phyloP scores from a whole-genome alignment of 73 alveolate species.

The Symbiodinium natans region DNA sequence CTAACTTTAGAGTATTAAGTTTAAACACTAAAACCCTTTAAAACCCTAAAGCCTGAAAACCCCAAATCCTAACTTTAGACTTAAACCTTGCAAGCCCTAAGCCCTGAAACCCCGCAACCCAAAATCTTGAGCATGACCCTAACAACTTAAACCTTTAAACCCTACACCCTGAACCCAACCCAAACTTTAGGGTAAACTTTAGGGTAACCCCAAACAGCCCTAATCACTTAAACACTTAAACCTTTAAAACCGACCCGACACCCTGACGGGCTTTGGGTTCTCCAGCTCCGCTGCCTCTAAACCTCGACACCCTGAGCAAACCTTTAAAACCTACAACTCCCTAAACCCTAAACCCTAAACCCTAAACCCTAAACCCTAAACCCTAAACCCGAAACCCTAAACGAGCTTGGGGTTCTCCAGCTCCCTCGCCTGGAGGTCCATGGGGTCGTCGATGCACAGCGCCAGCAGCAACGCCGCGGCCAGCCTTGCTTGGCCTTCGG shows the following conservation, averaged over 20 bases:
- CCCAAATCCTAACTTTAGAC: neutral
- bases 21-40: too few relatives aligned
- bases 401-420: neutral
- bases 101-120: too few relatives aligned
- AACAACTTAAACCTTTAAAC: too few relatives aligned
- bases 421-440: neutral
- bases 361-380: neutral
- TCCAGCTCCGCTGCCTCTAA: too few relatives aligned
- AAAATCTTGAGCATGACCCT: too few relatives aligned
- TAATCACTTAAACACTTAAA: too few relatives aligned
- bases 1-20: too few relatives aligned
- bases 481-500: neutral
- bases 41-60: neutral
- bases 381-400: neutral
- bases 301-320: neutral
- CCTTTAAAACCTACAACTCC: neutral
- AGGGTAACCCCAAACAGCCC: too few relatives aligned
- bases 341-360: neutral
- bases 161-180: too few relatives aligned
- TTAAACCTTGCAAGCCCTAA: neutral
- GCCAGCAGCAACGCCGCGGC: slow-evolving; percentile 55
- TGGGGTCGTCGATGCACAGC: slow-evolving; percentile 48
- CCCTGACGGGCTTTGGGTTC: too few relatives aligned
- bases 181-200: too few relatives aligned
- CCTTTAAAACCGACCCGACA: neutral